A percentile compares a stretch with the other conserved stretches of the same genome.
These are phyloP conservation scores for Cucumis melo DNA, from an alignment of 306 rosid species.

Conservation along the genomic window DNA sequence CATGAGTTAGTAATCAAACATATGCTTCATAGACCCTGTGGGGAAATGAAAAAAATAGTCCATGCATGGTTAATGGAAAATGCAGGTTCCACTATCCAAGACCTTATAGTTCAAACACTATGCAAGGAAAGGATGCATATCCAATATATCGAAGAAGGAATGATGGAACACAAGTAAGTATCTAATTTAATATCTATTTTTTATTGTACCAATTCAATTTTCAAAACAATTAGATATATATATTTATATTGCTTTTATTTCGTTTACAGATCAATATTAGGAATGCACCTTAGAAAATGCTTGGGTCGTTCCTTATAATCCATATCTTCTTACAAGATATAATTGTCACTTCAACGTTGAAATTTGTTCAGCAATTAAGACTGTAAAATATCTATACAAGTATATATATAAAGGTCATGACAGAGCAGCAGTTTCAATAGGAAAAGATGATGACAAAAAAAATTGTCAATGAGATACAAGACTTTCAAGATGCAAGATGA, in stretches of 20 bases:
- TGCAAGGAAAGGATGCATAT: background rate
- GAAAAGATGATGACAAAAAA: background rate
- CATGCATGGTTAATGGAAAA: background rate
- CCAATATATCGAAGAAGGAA: background rate
- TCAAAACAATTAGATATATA: no score
- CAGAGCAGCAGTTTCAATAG: background rate
- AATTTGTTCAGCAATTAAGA: no score
- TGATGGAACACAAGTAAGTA: background rate
- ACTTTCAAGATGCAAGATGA: background rate
- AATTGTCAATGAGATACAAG: background rate
- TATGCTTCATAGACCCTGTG: background rate
- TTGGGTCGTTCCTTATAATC: no score
- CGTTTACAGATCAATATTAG: background rate
- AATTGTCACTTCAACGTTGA: no score
- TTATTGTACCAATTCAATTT: no score
- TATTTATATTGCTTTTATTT: background rate
- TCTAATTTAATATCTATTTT: no score
- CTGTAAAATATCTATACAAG: background rate
- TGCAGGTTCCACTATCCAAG: background rate
- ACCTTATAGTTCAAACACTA: background rate
- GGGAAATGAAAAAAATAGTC: background rate
- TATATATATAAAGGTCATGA: background rate
- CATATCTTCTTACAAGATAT: no score
- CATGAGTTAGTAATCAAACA: background rate
- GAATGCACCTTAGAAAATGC: background rate